Evolutionary conservation across 768 basidiomycete species (phyloP).

Genomic region (Lentinus tigrinus): DNA sequence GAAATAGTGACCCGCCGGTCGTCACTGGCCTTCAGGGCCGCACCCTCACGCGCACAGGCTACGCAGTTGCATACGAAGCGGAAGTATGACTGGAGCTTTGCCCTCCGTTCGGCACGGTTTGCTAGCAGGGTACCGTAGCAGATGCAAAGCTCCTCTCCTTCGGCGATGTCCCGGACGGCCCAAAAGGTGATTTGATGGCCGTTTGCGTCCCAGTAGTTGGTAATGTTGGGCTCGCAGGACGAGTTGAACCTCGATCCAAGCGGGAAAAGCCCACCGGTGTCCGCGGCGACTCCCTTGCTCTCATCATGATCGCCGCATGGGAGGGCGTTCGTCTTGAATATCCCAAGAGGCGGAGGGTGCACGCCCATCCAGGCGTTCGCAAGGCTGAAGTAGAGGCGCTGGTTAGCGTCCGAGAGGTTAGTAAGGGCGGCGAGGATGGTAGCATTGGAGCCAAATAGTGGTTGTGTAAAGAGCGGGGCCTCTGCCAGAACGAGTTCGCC

Average conservation of each 20-base stretch:
- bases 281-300: not conserved
- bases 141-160: constrained; percentile 32
- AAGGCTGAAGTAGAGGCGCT: constrained; percentile 21
- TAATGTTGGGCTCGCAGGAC: constrained; percentile 28
- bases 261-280: constrained; percentile 21
- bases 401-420: constrained; percentile 14
- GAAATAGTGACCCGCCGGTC: constrained; percentile 18
- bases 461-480: constrained; percentile 23
- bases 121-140: constrained; percentile 23
- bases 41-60: constrained; percentile 22
- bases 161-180: constrained; percentile 24
- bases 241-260: constrained; percentile 26
- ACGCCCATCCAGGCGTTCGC: constrained; percentile 11
- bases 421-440: constrained; percentile 15
- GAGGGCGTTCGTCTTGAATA: constrained; percentile 28
- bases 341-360: constrained; percentile 19
- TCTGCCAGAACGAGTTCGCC: constrained; percentile 27
- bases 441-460: not conserved
- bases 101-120: constrained; percentile 16
- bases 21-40: constrained; percentile 23
- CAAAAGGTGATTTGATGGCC: constrained; percentile 23
- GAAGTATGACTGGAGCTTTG: constrained; percentile 17
- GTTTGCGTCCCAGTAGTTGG: constrained; percentile 23
- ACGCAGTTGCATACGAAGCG: constrained; percentile 26
- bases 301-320: constrained; percentile 17